Conservation (phyloP, 148 eudicot genomes). For the Agrostemma githago region DNA sequence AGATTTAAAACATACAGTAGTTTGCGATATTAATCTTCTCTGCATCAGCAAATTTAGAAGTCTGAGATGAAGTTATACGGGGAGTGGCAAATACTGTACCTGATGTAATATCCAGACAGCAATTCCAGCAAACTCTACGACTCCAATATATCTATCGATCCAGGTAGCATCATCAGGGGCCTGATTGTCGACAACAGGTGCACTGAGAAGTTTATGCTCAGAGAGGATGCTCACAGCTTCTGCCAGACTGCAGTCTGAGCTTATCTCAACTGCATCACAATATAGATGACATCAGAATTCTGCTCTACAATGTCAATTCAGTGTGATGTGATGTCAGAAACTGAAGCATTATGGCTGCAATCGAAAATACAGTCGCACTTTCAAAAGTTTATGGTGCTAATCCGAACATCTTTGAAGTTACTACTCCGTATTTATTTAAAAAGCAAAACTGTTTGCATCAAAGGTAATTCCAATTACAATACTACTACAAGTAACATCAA, state of each 20-base stretch:
- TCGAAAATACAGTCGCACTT: not conserved
- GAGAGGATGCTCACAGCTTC: constrained; percentile 81
- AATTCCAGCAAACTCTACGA: constrained; percentile 91
- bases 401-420: not conserved
- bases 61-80: not conserved
- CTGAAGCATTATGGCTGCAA: not conserved
- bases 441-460: not conserved
- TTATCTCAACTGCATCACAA: constrained; percentile 64
- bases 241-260: constrained; percentile 67
- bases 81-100: constrained; percentile 33
- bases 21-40: no score
- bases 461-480: not conserved
- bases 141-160: constrained; percentile 87
- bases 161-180: constrained; percentile 83
- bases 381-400: not conserved
- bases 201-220: constrained; percentile 71
- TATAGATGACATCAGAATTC: not conserved
- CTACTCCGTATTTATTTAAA: no score
- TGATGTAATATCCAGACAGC: constrained; percentile 95
- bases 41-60: not conserved
- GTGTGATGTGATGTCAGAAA: not conserved
- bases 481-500: no score
- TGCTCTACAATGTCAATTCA: not conserved
- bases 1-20: no score
- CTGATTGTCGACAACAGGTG: constrained; percentile 77